Evolutionary conservation across 108 stramenopile genomes (phyloP).

Genomic region (Nitzschia putrida): DNA sequence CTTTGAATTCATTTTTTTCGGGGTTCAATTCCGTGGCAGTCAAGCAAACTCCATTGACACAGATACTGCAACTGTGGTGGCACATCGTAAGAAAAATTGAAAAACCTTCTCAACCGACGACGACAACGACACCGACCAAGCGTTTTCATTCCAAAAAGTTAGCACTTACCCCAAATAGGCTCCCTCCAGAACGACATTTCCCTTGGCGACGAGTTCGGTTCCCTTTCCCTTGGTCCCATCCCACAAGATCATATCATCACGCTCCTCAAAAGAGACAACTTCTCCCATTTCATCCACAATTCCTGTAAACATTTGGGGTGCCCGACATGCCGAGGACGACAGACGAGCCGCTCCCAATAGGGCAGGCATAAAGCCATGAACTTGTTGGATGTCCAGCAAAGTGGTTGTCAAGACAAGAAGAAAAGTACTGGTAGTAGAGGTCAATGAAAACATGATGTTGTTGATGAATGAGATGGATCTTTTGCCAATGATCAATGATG

Average conservation of each 20-base stretch:
- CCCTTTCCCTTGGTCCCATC: slow-evolving; percentile 84
- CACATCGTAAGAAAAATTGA: not conserved
- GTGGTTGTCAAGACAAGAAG: not conserved
- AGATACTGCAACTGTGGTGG: slow-evolving; percentile 82
- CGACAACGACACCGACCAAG: not conserved
- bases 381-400: not conserved
- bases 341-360: not conserved
- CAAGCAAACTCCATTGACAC: slow-evolving; percentile 98
- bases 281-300: slow-evolving; percentile 98
- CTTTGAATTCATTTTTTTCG: slow-evolving; percentile 67
- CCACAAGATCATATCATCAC: slow-evolving; percentile 91
- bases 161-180: slow-evolving; percentile 89
- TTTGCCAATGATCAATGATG: no score
- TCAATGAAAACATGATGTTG: no score
- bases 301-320: slow-evolving; percentile 93
- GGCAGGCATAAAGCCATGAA: slow-evolving; percentile 6
- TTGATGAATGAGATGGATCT: no score
- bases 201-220: slow-evolving; percentile 79
- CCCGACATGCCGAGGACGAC: not conserved
- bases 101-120: not conserved
- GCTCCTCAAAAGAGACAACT: slow-evolving; percentile 72
- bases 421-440: no score
- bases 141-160: not conserved
- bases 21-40: slow-evolving; percentile 84
- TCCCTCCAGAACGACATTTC: slow-evolving; percentile 82